Evolutionary conservation across 139 green algal genomes (phyloP).

Genomic region (Ulvella scutata): DNA sequence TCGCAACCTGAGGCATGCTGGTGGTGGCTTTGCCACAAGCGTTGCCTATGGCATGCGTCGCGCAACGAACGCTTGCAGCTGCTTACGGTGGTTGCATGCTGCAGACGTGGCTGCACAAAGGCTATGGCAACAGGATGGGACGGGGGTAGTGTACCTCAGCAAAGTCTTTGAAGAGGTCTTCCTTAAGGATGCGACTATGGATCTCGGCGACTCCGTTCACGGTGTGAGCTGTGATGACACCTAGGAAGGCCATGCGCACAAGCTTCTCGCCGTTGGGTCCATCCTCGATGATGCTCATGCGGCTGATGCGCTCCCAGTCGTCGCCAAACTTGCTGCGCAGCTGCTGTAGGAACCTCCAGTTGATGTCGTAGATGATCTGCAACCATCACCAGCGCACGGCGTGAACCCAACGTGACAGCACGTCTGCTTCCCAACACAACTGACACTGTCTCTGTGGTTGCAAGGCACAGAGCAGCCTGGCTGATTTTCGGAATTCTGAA

Average conservation of each 20-base stretch:
- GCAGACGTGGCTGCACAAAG: neutral
- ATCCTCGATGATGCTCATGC: constrained; percentile 96
- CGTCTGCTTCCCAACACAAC: too few relatives aligned
- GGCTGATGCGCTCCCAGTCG: constrained; percentile 66
- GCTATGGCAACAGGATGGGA: neutral
- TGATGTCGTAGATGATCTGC: constrained; percentile 99
- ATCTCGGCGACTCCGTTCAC: constrained; percentile 94
- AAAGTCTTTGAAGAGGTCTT: constrained; percentile 55
- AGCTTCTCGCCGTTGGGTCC: constrained; percentile 45
- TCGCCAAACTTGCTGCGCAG: constrained; percentile 64
- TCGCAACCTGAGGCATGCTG: too few relatives aligned
- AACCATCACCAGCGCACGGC: too few relatives aligned
- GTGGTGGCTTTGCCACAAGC: too few relatives aligned
- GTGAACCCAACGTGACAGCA: too few relatives aligned
- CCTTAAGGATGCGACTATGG: constrained; percentile 90
- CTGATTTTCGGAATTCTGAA: too few relatives aligned
- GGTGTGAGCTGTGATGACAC: constrained; percentile 62
- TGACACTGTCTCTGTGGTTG: too few relatives aligned
- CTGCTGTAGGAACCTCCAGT: constrained; percentile 82
- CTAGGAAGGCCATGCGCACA: constrained; percentile 95
- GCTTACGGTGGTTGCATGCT: too few relatives aligned
- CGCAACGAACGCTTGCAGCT: too few relatives aligned
- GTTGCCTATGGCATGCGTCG: too few relatives aligned
- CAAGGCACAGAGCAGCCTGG: too few relatives aligned
- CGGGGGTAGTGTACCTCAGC: neutral